A percentile compares a stretch with the other conserved stretches of the same genome.
phyloP scores from a whole-genome alignment of 108 stramenopile species.

The Licmophora abbreviata region DNA sequence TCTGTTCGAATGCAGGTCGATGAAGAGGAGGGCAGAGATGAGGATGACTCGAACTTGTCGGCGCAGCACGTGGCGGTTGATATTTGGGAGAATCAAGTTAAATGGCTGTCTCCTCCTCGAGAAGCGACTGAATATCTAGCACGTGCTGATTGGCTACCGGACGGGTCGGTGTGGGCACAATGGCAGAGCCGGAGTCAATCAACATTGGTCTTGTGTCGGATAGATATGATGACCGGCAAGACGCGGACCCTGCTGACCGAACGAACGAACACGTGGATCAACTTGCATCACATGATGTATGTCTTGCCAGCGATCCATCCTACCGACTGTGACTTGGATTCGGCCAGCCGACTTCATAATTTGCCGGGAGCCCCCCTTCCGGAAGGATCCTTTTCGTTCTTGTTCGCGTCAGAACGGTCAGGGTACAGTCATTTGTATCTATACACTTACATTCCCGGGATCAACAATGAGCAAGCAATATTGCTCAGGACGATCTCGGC shows the following conservation, averaged over 20 bases:
- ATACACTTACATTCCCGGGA: conserved; percentile 64
- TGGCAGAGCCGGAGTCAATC: conserved; percentile 83
- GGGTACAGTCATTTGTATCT: conserved; percentile 84
- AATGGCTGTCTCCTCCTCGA: conserved; percentile 44
- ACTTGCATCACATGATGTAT: conserved; percentile 79
- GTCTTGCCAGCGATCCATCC: conserved; percentile 46
- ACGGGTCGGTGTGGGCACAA: conserved; percentile 71
- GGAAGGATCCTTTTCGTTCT: conserved; percentile 60
- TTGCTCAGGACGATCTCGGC: conserved; percentile 43
- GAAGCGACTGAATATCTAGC: conserved; percentile 74
- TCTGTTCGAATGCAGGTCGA: no score
- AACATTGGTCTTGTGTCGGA: conserved; percentile 42
- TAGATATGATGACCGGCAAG: conserved; percentile 38
- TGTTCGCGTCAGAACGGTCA: conserved; percentile 77
- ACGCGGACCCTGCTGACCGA: conserved; percentile 55
- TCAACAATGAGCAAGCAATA: conserved; percentile 39
- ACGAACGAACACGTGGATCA: conserved; percentile 79
- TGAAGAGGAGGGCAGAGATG: not conserved
- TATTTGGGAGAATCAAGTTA: conserved; percentile 21
- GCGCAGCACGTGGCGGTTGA: not conserved
- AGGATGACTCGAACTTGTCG: not conserved
- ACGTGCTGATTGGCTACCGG: conserved; percentile 75
- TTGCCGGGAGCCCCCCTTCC: conserved; percentile 37
- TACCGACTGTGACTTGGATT: conserved; percentile 22
- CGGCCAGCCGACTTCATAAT: conserved; percentile 1